Evolutionary conservation across 192 early-diverging fungal genomes (phyloP), one percentile per base, ranked within the genome.

Genomic region (Coemansia sp.): DNA sequence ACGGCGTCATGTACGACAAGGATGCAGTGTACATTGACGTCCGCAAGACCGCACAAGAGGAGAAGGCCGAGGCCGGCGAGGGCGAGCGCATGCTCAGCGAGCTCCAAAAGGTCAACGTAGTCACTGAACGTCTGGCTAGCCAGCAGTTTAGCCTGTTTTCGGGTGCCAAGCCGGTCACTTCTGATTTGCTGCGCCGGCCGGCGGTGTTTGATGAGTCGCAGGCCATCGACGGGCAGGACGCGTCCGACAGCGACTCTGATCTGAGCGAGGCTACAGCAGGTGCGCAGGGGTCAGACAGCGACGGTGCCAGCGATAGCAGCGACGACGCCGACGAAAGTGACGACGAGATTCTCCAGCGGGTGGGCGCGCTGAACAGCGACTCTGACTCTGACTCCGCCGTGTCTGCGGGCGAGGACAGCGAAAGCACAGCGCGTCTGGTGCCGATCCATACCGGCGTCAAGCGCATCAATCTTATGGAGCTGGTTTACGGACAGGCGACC

Each of bases 21-120:
- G 97, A 99, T 79, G 97, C 94, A 5, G 92, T 99, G 19, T 99
- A 99, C 62, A 95, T 99, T 61, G 91, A 95, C 50, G 87, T 99
- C 17, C 90, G 90, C 23, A 94, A 66, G 55, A 55, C 43, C 10
- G 63, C 78, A 21, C 68, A 81, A 19, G 68, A 81, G 48, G 80
- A 80, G 27, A 75, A 81, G 28, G 81, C 78, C 44, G 74, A 64
- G 67, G 84, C 57, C 27, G 83, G 79, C 28, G 72, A 83, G 57
- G 96, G 96, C 17, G 93, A 99, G 60, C 82, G 84, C 52, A 90
- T 99, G 85, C 93, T 99, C 19, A 85, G 87, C 61, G 85, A 91
- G 57, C 71, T 99, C 46, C 96, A 99, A 70, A 89, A 93, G 65
- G 90, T 83, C 9, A 54, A 79, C 26, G 47, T 63, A 63, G 63